Conservation (phyloP, 2,329 filamentous ascomycete genomes). For the Daldinia eschscholtzii region DNA sequence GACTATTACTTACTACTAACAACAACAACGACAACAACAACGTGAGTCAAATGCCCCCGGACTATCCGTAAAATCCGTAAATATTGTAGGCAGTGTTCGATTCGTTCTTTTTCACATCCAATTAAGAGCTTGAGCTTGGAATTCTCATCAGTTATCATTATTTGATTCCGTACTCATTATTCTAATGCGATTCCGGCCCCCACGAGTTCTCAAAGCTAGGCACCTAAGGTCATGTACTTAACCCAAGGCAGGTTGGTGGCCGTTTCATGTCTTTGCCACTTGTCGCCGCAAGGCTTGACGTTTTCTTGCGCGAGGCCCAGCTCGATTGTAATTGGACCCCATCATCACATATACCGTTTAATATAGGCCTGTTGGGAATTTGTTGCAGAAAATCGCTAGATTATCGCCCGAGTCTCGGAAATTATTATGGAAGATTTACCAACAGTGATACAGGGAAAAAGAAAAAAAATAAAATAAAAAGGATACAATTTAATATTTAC, state of each 20-base stretch:
- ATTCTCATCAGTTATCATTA: constrained; percentile 19
- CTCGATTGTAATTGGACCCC: constrained; percentile 25
- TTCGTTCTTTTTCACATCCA: constrained; percentile 13
- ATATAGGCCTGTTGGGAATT: constrained; percentile 16
- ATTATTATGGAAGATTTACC: constrained; percentile 9
- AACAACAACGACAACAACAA: too few species aligned
- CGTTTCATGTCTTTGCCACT: constrained; percentile 37
- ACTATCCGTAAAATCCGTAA: constrained; percentile 18
- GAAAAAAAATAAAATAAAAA: not conserved
- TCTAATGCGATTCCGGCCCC: constrained; percentile 14
- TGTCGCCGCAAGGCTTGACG: constrained; percentile 17
- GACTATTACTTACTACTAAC: not conserved
- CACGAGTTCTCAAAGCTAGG: constrained; percentile 2
- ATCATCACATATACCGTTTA: constrained; percentile 13
- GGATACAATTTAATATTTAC: not conserved
- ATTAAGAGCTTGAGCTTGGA: constrained; percentile 21
- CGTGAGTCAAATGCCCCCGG: constrained; percentile 33
- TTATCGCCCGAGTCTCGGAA: constrained; percentile 22
- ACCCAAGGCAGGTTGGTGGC: not conserved
- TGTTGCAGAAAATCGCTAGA: constrained; percentile 2
- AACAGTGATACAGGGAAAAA: not conserved
- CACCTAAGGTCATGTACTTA: not conserved
- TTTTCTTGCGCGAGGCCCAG: constrained; percentile 12
- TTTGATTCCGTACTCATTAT: constrained; percentile 8
- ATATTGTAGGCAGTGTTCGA: constrained; percentile 19